Evolutionary conservation across 2,329 filamentous ascomycete species (phyloP).

Genomic region (Ceratocystis cacaofunesta): DNA sequence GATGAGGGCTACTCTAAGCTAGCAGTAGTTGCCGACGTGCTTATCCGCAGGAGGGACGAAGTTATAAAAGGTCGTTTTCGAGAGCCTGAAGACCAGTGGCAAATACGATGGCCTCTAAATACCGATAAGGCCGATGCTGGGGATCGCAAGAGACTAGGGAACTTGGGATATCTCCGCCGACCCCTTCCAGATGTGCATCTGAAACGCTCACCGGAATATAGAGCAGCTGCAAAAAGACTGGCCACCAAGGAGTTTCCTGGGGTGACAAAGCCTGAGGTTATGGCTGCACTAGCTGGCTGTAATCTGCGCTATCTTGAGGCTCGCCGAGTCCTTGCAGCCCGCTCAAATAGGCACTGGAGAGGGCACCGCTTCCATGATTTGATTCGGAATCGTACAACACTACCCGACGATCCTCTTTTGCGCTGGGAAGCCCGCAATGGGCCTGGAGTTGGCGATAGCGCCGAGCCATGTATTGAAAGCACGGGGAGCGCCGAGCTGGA

Average conservation of each 20-base stretch:
- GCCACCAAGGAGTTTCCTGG: background rate
- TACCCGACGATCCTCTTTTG: background rate
- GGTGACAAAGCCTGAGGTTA: background rate
- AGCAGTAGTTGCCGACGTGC: conserved; percentile 59
- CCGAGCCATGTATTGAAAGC: conserved; percentile 32
- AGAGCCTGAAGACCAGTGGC: background rate
- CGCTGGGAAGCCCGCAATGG: background rate
- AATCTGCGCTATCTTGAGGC: background rate
- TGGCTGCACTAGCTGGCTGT: background rate
- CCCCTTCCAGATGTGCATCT: background rate
- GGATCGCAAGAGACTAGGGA: background rate
- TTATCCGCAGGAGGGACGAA: conserved; percentile 31
- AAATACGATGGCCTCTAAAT: background rate
- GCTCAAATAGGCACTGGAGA: background rate
- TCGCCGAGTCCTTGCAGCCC: conserved; percentile 29
- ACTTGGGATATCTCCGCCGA: background rate
- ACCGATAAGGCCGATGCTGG: background rate
- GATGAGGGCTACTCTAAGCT: conserved; percentile 52
- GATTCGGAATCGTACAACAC: background rate
- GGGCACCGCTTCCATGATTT: background rate
- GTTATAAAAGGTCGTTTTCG: background rate
- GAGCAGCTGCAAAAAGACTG: background rate
- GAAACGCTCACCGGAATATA: background rate
- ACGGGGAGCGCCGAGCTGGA: conserved; percentile 53
- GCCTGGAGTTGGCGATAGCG: background rate